These are phyloP conservation scores for Leccinellum albellum DNA, from an alignment of 768 basidiomycete species.

Conservation along the genomic window DNA sequence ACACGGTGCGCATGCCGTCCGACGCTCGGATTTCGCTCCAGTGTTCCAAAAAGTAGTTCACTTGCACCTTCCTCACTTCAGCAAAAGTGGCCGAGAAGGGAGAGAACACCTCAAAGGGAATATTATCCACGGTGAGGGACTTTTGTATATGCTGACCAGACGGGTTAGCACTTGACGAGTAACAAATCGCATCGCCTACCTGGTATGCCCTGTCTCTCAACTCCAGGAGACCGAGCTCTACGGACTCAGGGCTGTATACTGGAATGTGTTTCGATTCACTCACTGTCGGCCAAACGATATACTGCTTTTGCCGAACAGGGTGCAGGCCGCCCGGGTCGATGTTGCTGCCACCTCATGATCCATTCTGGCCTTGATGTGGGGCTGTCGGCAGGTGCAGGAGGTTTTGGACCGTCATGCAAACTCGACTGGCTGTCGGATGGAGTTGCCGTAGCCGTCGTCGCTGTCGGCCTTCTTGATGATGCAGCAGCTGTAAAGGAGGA, in stretches of 20 bases:
- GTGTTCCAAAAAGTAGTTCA: constrained; percentile 74
- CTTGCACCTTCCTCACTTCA: constrained; percentile 77
- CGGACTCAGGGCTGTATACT: background rate
- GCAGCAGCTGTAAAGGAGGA: constrained; percentile 51
- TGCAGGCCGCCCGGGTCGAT: constrained; percentile 58
- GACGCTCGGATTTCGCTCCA: constrained; percentile 83
- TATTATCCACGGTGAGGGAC: constrained; percentile 72
- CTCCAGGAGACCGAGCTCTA: constrained; percentile 70
- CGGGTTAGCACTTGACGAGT: constrained; percentile 1
- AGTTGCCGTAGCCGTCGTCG: constrained; percentile 12
- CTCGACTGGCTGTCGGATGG: constrained; percentile 37
- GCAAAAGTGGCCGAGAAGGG: constrained; percentile 80
- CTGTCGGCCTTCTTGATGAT: constrained; percentile 12
- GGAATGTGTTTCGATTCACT: constrained; percentile 24
- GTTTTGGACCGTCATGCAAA: constrained; percentile 22
- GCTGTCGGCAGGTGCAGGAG: constrained; percentile 12
- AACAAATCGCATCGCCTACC: constrained; percentile 15
- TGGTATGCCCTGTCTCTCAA: constrained; percentile 71
- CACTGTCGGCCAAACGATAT: constrained; percentile 80
- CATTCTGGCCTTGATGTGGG: constrained; percentile 56
- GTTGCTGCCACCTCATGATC: constrained; percentile 65
- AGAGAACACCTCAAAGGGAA: constrained; percentile 83
- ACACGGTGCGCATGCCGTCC: constrained; percentile 78
- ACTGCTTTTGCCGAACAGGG: constrained; percentile 83
- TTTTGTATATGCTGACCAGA: constrained; percentile 63